phyloP scores from a whole-genome alignment of 768 basidiomycete species.

The Macrocybe gigantea region DNA sequence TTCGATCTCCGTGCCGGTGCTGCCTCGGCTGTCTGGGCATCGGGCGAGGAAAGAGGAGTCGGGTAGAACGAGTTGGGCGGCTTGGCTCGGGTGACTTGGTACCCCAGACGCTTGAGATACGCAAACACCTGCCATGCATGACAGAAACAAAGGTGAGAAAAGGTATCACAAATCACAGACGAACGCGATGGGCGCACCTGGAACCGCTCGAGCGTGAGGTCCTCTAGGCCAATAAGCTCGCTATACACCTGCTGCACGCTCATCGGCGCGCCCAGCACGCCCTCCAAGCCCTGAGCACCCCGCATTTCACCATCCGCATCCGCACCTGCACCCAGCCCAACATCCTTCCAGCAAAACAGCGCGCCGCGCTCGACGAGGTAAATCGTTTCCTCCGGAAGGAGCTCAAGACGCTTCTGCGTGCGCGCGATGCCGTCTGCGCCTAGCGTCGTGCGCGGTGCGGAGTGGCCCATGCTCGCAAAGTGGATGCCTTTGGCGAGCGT shows the following conservation, averaged over 20 bases:
- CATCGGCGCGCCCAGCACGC: constrained; percentile 68
- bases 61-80: constrained; percentile 22
- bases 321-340: background rate
- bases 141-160: background rate
- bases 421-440: constrained; percentile 33
- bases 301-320: too few species aligned
- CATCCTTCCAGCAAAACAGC: constrained; percentile 75
- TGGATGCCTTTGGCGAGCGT: constrained; percentile 77
- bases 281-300: constrained; percentile 27
- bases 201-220: constrained; percentile 78
- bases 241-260: constrained; percentile 86
- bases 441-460: constrained; percentile 45
- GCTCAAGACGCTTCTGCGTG: constrained; percentile 63
- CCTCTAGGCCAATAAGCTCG: constrained; percentile 78
- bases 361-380: constrained; percentile 91
- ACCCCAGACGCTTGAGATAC: constrained; percentile 89
- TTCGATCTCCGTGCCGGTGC: constrained; percentile 12
- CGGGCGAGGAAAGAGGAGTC: constrained; percentile 30
- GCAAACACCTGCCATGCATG: constrained; percentile 67
- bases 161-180: background rate
- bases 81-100: constrained; percentile 72
- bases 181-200: constrained; percentile 48
- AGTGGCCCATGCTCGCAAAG: constrained; percentile 78
- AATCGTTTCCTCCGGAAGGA: constrained; percentile 92
- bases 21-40: constrained; percentile 10